Evolutionary conservation across 2,329 filamentous ascomycete species (phyloP), one percentile per base, ranked within the genome.

Genomic region (Cordyceps fumosorosea): DNA sequence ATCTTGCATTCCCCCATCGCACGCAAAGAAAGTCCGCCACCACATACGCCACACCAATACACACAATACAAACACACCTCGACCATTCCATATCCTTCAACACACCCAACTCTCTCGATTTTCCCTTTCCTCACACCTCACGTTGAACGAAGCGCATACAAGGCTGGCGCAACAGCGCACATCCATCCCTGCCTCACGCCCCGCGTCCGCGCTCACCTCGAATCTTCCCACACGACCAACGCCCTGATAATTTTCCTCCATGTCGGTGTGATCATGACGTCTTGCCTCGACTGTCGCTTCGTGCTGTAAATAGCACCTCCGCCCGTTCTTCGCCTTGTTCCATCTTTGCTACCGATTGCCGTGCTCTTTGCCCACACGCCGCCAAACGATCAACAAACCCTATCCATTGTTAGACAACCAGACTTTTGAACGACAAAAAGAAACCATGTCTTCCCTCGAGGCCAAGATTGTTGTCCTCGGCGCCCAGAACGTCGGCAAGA

Each of bases 401-500:
- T 3, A 8, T 37, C 34, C 11, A 11, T 37, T 37, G 2, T 12
- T 14, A 37, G 22, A 24, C 52, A 12, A 37, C 37, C 51, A 8
- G 34, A 18, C 40, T 16, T 4, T 37, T 26, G 24, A n/a, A 14
- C 18, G 14, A 10, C 29, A 7, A 4, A 29, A 22, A 29, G 6
- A 52, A 52, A 22, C 63, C 64, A 77, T 77, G 74, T 82, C 84
- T 69, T 88, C 87, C 47, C 84, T 93, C 70, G 89, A 92, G 78
- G 88, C 89, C 73, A 91, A 92, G 76, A 89, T 93, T 63, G 87
- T 92, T 67, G 87, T 93, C 65, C 86, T 93, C 70, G 89, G 90
- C 75, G 85, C 87, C 55, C 89, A 92, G 76, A 87, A 87, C 73
- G 89, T 92, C 62, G 89, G 89, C 70, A 93, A 92, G 78, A 92